phyloP scores from a whole-genome alignment of 345 rosid species.

The Tarenaya hassleriana region DNA sequence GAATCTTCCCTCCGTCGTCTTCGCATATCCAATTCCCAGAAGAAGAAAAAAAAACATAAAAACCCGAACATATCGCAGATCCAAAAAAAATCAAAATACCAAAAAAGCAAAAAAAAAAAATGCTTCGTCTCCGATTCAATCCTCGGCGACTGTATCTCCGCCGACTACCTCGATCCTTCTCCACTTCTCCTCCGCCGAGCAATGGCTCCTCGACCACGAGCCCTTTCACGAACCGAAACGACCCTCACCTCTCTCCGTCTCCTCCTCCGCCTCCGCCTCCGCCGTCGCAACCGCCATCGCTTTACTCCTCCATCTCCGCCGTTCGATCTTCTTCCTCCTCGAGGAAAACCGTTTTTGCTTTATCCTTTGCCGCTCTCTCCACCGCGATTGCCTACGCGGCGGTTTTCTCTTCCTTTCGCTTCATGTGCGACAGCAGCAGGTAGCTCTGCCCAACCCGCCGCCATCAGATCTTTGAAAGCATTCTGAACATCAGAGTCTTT shows the following conservation, averaged over 20 bases:
- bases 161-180: constrained; percentile 35
- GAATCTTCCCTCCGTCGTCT: too few relatives aligned
- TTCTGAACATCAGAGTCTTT: constrained; percentile 44
- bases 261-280: constrained; percentile 27
- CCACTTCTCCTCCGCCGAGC: constrained; percentile 36
- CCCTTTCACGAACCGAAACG: constrained; percentile 28
- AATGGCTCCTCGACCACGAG: constrained; percentile 20
- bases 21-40: too few relatives aligned
- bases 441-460: constrained; percentile 69
- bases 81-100: not conserved
- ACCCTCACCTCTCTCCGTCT: constrained; percentile 25
- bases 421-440: constrained; percentile 41
- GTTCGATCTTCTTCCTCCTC: constrained; percentile 25
- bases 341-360: constrained; percentile 38
- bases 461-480: constrained; percentile 83
- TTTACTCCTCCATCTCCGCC: constrained; percentile 22
- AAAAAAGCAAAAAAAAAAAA: constrained; percentile 8
- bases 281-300: constrained; percentile 19
- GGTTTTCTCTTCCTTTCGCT: constrained; percentile 41
- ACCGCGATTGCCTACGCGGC: constrained; percentile 40
- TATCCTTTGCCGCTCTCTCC: constrained; percentile 61
- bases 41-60: too few relatives aligned
- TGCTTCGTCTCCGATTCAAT: constrained; percentile 48
- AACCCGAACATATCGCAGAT: too few relatives aligned
- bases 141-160: constrained; percentile 35